Base-by-base conservation (phyloP, 768 basidiomycete genomes). In the Terana coerulea region DNA sequence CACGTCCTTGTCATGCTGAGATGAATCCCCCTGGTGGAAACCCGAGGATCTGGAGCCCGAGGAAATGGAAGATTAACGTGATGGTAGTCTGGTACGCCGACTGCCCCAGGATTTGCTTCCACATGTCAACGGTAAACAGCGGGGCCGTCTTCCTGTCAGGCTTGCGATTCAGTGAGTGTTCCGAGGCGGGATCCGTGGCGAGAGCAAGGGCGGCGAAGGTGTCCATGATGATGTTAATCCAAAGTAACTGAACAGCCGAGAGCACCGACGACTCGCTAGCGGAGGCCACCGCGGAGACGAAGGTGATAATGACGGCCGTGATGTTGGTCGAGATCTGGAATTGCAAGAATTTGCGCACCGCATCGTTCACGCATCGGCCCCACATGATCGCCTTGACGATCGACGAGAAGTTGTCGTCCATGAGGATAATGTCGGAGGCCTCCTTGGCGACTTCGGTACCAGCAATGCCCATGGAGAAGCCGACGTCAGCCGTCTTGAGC, bases 201-300 rank as follows among this genome's bases (percentile, higher is more conserved):
- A 99, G 81, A 11, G 97, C 97, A 45, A 98, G 83, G 22, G 97
- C 97, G 50, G 97, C 97, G 64, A 99, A 98, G 1, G 93, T 95
- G 65, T 97, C 95, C 94, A 95, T 95, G 67, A 95, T 95, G 55
- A 98, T 87, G 75, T 98, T 98, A 69, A 98, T 92, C 95, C 97
- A 99, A 19, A 99, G 81, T 5, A 99, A 72, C 65, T 99, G 97
- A 1, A 99, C 97, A 28, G 97, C 95, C 21, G 90, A 86, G 25
- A 99, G 74, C n/a, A 92, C 94, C 1, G 94, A 92, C 9, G 73
- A 61, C 65, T 97, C 95, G 47, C 79, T 63, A 5, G 64, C 55
- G 15, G 93, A 94, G 0, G 89, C 81, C 48, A 98, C 83, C 31
- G 94, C 91, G 30, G 95, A 83, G 53, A 95, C 80, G 60, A 92